Percentiles rank a stretch among this genome's conserved stretches.
phyloP scores from a whole-genome alignment of 2,329 filamentous ascomycete species.

The Metarhizium robertsii region DNA sequence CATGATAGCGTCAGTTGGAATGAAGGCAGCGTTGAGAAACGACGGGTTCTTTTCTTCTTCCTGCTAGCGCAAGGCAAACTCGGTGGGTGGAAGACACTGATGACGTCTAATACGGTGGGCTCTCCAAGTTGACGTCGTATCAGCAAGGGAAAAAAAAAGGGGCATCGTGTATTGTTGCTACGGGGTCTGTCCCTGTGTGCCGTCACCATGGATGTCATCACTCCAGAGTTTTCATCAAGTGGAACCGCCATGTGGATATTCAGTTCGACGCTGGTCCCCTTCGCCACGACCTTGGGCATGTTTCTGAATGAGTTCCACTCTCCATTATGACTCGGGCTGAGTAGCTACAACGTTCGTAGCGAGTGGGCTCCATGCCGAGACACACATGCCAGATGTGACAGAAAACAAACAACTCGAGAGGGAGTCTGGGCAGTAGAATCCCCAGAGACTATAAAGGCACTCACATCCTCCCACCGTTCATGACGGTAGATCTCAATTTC shows the following conservation, averaged over 20 bases:
- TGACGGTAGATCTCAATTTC: conserved; percentile 22
- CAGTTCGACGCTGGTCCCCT: conserved; percentile 2
- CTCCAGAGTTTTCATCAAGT: conserved; percentile 6
- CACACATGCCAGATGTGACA: background rate
- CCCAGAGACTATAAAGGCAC: conserved; percentile 21
- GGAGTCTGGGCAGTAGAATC: background rate
- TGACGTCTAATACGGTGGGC: background rate
- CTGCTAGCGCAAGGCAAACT: background rate
- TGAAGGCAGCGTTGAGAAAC: background rate
- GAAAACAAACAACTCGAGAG: background rate
- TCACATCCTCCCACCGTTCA: conserved; percentile 27
- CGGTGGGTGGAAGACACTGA: background rate
- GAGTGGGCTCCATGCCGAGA: conserved; percentile 6
- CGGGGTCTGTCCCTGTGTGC: conserved; percentile 1
- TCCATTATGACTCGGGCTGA: conserved; percentile 4
- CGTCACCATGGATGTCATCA: conserved; percentile 3
- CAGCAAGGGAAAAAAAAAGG: background rate
- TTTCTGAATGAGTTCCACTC: conserved; percentile 1
- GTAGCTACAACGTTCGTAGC: background rate
- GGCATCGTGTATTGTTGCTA: background rate
- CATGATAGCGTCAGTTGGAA: background rate
- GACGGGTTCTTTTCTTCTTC: background rate
- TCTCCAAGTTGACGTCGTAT: background rate
- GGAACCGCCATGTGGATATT: conserved; percentile 12
- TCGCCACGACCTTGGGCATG: background rate